Evolutionary conservation across 345 rosid species (phyloP), one percentile per base, ranked within the genome.

Genomic region (Chamaenerion angustifolium): DNA sequence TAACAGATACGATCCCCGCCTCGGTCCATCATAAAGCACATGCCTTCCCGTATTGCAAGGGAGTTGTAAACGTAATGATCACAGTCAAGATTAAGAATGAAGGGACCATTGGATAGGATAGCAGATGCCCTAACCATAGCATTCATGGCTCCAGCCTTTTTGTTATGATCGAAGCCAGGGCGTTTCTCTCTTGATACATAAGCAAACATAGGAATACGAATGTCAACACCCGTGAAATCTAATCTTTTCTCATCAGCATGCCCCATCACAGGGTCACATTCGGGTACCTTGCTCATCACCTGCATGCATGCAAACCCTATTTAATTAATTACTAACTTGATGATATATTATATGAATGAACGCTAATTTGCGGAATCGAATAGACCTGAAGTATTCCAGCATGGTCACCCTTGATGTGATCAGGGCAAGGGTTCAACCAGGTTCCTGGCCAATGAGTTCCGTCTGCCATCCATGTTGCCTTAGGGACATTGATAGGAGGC

Each of bases 401-500:
- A 51, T 86, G 98, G 56, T 90, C 98, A 21, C 94, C 92, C 62
- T 86, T 90, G 14, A 76, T 2, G 55, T 90, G 98, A 60, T 86
- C 95, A 11, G 82, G 52, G 6, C 59, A 57, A 1, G 95, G 71
- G 27, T 57, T 47, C 54, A 71, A 66, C 98, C 98, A 90, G 0
- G 98, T 83, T 3, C 98, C 95, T 10, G 97, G 97, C 97, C 97
- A 89, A 43, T 83, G 95, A 1, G 95, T 89, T 8, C 95, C 97
- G 53, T 90, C 94, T 43, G 98, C 98, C 95, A 90, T 90, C 98
- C 98, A 90, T 1, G 95, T 90, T 43, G 98, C 98, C 54, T 76
- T 69, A 1, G 61, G 60, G 9, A 74, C 74, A 6, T 59, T 45
- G 50, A 71, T 63, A 1, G 76, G 81, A 41, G 85, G 77, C 65